Conservation (phyloP, 495 filamentous ascomycete species). For the Glarea lozoyensis region DNA sequence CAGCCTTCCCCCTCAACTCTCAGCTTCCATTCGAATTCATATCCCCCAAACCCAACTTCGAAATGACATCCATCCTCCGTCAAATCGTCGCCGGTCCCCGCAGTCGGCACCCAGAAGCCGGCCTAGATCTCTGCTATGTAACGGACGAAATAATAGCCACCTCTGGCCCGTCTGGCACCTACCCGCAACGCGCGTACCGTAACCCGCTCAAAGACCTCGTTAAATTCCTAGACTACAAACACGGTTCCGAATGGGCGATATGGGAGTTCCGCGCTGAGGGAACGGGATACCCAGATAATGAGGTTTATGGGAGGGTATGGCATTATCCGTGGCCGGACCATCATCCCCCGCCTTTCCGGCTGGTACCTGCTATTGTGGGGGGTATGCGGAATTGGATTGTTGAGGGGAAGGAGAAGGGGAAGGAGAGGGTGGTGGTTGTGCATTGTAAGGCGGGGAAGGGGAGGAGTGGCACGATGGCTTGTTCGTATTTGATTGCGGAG, state of each 20-base stretch:
- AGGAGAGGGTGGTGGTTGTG: constrained; percentile 66
- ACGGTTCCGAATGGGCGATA: constrained; percentile 78
- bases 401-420: constrained; percentile 29
- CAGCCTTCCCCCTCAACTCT: too few species aligned
- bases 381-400: constrained; percentile 83
- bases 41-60: too few species aligned
- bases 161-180: constrained; percentile 81
- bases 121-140: constrained; percentile 93
- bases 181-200: constrained; percentile 83
- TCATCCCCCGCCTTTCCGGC: constrained; percentile 85
- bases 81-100: constrained; percentile 68
- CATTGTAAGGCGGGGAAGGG: constrained; percentile 98
- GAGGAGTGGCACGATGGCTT: constrained; percentile 79
- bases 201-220: constrained; percentile 83
- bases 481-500: constrained; percentile 82
- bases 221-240: constrained; percentile 74
- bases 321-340: constrained; percentile 97
- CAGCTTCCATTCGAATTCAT: too few species aligned
- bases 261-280: constrained; percentile 98
- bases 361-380: constrained; percentile 81
- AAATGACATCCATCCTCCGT: constrained; percentile 45
- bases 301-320: constrained; percentile 72
- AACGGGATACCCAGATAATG: constrained; percentile 85
- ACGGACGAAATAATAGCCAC: constrained; percentile 65
- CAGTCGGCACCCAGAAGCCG: constrained; percentile 71